Conservation (phyloP, 1,284 basidiomycete species). For the Xerocomus minutiporus region DNA sequence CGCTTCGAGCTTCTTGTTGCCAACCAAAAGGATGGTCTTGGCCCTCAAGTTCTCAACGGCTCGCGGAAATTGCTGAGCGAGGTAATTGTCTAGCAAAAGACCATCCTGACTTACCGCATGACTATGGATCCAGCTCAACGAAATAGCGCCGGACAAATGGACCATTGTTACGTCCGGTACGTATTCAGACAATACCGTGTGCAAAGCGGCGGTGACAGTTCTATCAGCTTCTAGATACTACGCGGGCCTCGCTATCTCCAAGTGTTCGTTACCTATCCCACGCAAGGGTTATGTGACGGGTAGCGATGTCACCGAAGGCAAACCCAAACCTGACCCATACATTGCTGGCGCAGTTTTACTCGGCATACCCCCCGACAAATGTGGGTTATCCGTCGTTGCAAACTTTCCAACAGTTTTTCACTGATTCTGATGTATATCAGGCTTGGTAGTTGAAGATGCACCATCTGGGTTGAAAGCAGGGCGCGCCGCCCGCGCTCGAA, state of each 20-base stretch:
- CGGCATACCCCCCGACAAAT: conserved; percentile 46
- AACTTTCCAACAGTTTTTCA: background rate
- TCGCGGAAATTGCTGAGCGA: conserved; percentile 45
- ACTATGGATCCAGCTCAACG: conserved; percentile 29
- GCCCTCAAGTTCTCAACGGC: conserved; percentile 53
- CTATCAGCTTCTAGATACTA: conserved; percentile 61
- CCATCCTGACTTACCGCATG: conserved; percentile 4
- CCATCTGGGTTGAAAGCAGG: conserved; percentile 74
- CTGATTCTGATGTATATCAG: conserved; percentile 33
- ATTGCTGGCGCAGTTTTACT: conserved; percentile 55
- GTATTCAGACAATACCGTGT: conserved; percentile 5
- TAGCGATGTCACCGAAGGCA: conserved; percentile 69
- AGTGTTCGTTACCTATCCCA: conserved; percentile 55
- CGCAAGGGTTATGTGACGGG: conserved; percentile 61
- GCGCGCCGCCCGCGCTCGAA: conserved; percentile 66
- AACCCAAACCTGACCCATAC: conserved; percentile 82
- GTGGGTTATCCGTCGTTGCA: conserved; percentile 33
- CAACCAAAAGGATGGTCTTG: conserved; percentile 43
- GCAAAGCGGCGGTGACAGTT: background rate
- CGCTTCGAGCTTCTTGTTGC: conserved; percentile 62
- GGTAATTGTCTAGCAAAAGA: conserved; percentile 30
- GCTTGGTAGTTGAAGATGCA: conserved; percentile 81
- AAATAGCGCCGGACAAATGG: conserved; percentile 45
- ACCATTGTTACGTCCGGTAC: conserved; percentile 77
- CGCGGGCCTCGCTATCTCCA: conserved; percentile 57